phyloP scores from a whole-genome alignment of 148 eudicot species.

The Rhododendron vialii region DNA sequence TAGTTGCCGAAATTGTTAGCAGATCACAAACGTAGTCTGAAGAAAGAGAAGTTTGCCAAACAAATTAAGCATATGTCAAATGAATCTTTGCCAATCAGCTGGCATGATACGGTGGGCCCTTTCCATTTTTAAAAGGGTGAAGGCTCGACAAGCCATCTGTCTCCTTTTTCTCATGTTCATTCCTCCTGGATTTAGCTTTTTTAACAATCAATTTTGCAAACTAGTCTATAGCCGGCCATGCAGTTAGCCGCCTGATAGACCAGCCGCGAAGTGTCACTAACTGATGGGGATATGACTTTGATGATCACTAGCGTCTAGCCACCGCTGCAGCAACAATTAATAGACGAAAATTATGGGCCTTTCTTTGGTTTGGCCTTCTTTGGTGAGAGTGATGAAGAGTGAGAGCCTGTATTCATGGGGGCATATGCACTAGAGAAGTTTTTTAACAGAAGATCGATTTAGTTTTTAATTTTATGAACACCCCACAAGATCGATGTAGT shows the following conservation, averaged over 20 bases:
- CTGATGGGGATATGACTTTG: neutral
- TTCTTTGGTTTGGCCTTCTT: neutral
- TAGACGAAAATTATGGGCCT: neutral
- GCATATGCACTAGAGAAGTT: neutral
- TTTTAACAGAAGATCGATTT: too few species aligned
- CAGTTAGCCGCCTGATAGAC: neutral
- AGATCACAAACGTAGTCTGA: neutral
- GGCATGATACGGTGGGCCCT: neutral
- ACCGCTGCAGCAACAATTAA: neutral
- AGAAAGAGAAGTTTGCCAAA: constrained; percentile 16
- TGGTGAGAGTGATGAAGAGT: neutral
- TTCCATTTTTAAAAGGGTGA: neutral
- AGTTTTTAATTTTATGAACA: too few species aligned
- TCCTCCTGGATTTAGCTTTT: constrained; percentile 8
- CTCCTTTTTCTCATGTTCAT: constrained; percentile 4
- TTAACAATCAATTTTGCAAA: neutral
- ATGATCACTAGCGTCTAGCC: neutral
- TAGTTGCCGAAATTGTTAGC: neutral
- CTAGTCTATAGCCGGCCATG: neutral
- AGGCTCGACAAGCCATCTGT: neutral
- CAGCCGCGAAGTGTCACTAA: neutral
- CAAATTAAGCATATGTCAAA: neutral
- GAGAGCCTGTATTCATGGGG: neutral
- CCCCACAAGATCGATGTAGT: too few species aligned
- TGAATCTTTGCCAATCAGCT: neutral